Evolutionary conservation across 768 basidiomycete species (phyloP).

Genomic region (Lactarius sp.): DNA sequence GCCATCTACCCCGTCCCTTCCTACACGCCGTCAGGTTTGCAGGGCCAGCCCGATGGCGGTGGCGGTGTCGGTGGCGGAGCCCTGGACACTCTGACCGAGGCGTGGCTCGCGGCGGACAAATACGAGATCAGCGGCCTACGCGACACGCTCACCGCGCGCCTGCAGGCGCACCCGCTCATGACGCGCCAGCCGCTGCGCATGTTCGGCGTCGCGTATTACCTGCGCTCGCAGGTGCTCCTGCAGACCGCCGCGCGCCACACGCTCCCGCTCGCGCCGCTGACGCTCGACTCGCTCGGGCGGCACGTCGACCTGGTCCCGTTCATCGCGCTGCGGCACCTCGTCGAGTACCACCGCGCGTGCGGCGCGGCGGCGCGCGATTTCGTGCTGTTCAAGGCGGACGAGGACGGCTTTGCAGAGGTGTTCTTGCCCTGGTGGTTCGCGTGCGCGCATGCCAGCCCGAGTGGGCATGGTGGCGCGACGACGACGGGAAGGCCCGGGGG

Average conservation of each 20-base stretch:
- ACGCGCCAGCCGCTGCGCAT: constrained; percentile 4
- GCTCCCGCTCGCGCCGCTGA: constrained; percentile 4
- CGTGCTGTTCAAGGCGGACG: not conserved
- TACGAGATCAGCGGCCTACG: constrained; percentile 8
- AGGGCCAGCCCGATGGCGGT: not conserved
- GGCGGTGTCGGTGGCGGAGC: not conserved
- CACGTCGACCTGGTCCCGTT: constrained; percentile 13
- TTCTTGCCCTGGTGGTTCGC: not conserved
- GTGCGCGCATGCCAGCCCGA: not conserved
- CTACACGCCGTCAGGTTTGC: not conserved
- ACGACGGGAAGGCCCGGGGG: not conserved
- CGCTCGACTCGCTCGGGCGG: constrained; percentile 7
- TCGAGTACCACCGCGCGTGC: constrained; percentile 10
- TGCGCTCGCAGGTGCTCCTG: constrained; percentile 3
- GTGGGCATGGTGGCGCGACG: not conserved
- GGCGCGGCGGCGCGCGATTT: not conserved
- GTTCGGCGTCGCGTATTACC: constrained; percentile 6
- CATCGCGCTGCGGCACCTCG: constrained; percentile 8
- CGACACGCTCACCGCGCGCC: not conserved
- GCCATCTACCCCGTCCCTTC: constrained; percentile 6
- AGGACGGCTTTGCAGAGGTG: constrained; percentile 10
- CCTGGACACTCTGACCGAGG: not conserved
- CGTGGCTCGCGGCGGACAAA: constrained; percentile 4
- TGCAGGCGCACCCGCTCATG: constrained; percentile 7
- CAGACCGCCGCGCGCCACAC: constrained; percentile 3